Base-by-base conservation (phyloP, 2,329 filamentous ascomycete genomes). In the Ceratocystis ficicola region DNA sequence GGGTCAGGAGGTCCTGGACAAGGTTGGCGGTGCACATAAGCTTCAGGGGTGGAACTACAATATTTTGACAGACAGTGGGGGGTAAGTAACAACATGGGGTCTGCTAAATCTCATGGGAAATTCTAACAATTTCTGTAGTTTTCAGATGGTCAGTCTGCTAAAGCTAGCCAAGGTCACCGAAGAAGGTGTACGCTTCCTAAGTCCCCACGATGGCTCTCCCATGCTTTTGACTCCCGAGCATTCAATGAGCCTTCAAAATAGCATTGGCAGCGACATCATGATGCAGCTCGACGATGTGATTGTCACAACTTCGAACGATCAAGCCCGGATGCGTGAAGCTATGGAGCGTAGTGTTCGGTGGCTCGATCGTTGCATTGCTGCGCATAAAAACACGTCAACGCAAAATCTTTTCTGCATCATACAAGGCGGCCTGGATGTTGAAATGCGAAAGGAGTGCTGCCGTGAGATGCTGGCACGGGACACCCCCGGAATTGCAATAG, bases 261-360 rank as follows among this genome's bases (percentile, higher is more conserved):
- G 88, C 65, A 99, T 99, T 72, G 94, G 94, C 69, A 95, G 90
- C 69, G 94, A 99, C 76, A 97, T 99, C 71, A 96, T 97, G 70
- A 99, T 99, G 95, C 95, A 99, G 76, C 85, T 99, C 3, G 94
- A 99, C 79, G 95, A 99, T 75, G 95, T 99, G 15, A 88, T 99
- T 63, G 93, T 91, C 36, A 97, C 94, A 0, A 99, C 94, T 0
- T 96, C 91, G 0, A 93, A 93, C 0, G 94, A 99, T 75, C 80
- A 84, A 66, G 86, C 80, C 22, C 87, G 95, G 64, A 97, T 99
- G 84, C 84, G 87, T 68, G 90, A 96, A 75, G 94, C 94, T 62
- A 97, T 96, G 92, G 83, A 94, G 72, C 87, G 94, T 65, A 96
- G 90, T 65, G 85, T 99, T 6, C 85, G 95, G 48, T 99, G 95